These are phyloP conservation scores for Solioccasus polychromus DNA, from an alignment of 768 basidiomycete species.

Conservation along the genomic window DNA sequence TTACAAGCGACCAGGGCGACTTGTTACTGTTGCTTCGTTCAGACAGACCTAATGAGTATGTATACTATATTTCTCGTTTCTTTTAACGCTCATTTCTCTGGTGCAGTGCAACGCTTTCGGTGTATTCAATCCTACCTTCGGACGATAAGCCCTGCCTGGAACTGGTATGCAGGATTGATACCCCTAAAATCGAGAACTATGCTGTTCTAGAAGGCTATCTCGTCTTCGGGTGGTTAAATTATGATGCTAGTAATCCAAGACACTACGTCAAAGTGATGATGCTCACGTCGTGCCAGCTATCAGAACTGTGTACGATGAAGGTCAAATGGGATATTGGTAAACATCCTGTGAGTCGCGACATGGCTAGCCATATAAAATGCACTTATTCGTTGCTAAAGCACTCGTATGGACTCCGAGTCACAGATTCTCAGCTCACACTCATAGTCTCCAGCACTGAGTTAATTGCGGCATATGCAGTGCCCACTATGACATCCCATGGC, in stretches of 20 bases:
- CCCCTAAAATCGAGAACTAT: not conserved
- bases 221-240: constrained; percentile 9
- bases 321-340: not conserved
- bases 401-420: constrained; percentile 8
- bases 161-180: not conserved
- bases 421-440: constrained; percentile 6
- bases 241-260: not conserved
- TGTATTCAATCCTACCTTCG: constrained; percentile 1
- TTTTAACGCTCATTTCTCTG: not conserved
- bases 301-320: not conserved
- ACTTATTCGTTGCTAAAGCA: not conserved
- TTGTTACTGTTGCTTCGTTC: constrained; percentile 6
- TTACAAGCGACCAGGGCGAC: not conserved
- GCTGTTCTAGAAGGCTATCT: constrained; percentile 3
- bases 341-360: not conserved
- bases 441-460: constrained; percentile 1
- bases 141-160: not conserved
- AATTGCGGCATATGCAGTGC: constrained; percentile 5
- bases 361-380: not conserved
- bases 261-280: constrained; percentile 3
- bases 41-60: not conserved
- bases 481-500: not conserved
- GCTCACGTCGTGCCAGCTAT: not conserved
- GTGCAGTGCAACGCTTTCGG: not conserved
- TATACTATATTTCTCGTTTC: not conserved